phyloP scores from a whole-genome alignment of 129 eudicot species.

The Ambrosia trifida region DNA sequence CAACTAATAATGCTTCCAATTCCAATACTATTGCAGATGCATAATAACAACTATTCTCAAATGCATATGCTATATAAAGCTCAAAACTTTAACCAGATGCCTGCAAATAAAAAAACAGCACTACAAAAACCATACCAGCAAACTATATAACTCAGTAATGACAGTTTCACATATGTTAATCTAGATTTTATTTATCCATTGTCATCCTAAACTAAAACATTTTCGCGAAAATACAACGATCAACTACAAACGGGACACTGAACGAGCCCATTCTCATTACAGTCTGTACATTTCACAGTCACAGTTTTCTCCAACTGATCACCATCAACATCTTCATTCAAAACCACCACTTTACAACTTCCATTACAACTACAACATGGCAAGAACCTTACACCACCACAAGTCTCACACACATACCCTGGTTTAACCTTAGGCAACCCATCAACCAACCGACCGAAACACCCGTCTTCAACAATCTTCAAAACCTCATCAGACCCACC shows the following conservation, averaged over 20 bases:
- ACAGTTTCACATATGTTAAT: background rate
- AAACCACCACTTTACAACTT: conserved; percentile 69
- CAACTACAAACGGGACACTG: conserved; percentile 77
- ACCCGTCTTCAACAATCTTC: conserved; percentile 67
- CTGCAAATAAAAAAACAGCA: conserved; percentile 18
- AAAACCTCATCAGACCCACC: conserved; percentile 81
- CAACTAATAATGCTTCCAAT: background rate
- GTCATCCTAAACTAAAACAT: conserved; percentile 21
- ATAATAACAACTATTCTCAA: background rate
- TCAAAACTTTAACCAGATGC: conserved; percentile 1
- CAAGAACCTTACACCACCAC: conserved; percentile 77
- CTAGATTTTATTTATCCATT: conserved; percentile 23
- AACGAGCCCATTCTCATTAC: conserved; percentile 94
- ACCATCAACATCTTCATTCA: conserved; percentile 34
- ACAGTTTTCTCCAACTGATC: conserved; percentile 27
- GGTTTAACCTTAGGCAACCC: conserved; percentile 61
- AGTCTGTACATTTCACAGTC: conserved; percentile 63
- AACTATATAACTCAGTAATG: background rate
- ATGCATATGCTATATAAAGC: conserved; percentile 12
- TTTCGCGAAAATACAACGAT: conserved; percentile 19
- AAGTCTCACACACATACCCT: conserved; percentile 78
- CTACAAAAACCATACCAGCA: conserved; percentile 21
- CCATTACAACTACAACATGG: conserved; percentile 87
- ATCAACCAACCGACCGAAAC: conserved; percentile 49
- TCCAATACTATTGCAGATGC: background rate